Evolutionary conservation across 257 asterid species (phyloP), one percentile per base, ranked within the genome.

Genomic region (Plantago ovata): DNA sequence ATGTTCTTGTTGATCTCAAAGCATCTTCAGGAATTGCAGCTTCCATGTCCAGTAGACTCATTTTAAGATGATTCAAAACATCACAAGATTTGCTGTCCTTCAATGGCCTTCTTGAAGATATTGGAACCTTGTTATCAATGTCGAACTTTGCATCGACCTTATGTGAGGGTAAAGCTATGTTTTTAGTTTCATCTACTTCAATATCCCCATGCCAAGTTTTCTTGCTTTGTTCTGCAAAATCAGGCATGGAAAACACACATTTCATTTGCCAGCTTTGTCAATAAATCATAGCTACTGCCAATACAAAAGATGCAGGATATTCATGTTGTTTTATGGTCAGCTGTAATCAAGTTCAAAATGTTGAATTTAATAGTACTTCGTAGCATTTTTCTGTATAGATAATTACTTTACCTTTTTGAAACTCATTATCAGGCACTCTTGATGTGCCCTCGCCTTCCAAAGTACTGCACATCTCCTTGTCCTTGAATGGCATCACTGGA

Each of bases 1-100:
- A 43, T 50, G 58, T 45, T 53, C 41, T 63, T 40, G 69, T 56
- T 42, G 49, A 41, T 28, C 54, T 62, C 32, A 62, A 3, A 56
- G 64, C 74, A 13, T 32, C 43, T 41, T 21, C 19, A 16, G 66
- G 57, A 56, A 63, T 18, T 16, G 61, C 66, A 63, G 66, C 70
- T 28, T 69, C 62, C 66, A 69, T 63, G 53, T 69, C 62, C 53
- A 49, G 13, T 33, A 63, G 56, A 51, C 53, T 63, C 9, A 58
- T 20, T 53, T 69, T 62, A 42, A 56, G 69, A 28, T 48, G 65
- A 10, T 32, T 44, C 44, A 69, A 62, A 32, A 56, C 38, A 14
- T 51, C 20, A 36, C 20, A 3, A 42, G 66, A 32, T 49, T 51
- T 33, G n/a, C n/a, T n/a, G n/a, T n/a, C n/a, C n/a, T n/a, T n/a